These are phyloP conservation scores for Lepidium africanum DNA, from an alignment of 345 rosid species.

Conservation along the genomic window DNA sequence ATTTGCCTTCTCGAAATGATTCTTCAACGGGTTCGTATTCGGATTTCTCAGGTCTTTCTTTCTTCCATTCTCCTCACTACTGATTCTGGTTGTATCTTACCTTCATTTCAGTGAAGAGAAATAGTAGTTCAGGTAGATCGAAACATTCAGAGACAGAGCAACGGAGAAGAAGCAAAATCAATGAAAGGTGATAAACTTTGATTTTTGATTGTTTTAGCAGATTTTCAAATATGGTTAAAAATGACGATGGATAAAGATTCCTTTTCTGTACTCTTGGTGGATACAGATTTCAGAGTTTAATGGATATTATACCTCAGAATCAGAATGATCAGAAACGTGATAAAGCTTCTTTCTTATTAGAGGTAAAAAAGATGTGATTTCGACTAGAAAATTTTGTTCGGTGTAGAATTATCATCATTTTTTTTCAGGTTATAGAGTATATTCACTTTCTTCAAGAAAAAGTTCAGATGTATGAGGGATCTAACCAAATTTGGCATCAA, in stretches of 20 bases:
- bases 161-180: conserved; percentile 79
- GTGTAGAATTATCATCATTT: not conserved
- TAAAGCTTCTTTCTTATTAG: conserved; percentile 75
- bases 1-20: conserved; percentile 23
- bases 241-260: not conserved
- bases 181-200: conserved; percentile 46
- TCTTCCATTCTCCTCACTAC: not conserved
- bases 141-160: conserved; percentile 94
- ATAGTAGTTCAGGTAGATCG: conserved; percentile 36
- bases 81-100: not conserved
- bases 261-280: not conserved
- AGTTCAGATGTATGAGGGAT: conserved; percentile 61
- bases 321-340: conserved; percentile 78
- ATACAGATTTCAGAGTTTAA: conserved; percentile 72
- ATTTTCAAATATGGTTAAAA: not conserved
- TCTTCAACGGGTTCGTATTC: conserved; percentile 36
- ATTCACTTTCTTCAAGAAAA: conserved; percentile 70
- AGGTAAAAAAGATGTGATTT: conserved; percentile 34
- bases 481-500: conserved; percentile 55
- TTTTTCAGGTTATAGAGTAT: conserved; percentile 65
- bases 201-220: not conserved
- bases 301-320: conserved; percentile 71
- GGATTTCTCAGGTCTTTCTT: not conserved
- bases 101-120: conserved; percentile 28
- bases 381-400: not conserved